phyloP scores from a whole-genome alignment of 257 asterid species.

The Fraxinus anomala region DNA sequence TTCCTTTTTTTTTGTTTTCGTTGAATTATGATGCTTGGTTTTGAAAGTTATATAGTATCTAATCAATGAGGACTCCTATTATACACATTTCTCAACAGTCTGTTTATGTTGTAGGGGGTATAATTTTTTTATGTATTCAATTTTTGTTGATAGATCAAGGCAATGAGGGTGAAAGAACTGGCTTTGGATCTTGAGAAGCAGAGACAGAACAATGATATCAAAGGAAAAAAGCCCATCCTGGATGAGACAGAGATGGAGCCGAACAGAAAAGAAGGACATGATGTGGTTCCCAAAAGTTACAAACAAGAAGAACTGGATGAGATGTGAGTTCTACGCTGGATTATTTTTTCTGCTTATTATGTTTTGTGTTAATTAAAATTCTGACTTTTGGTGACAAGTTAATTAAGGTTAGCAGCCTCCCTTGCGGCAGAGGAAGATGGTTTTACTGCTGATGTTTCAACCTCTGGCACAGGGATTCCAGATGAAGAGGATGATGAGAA shows the following conservation, averaged over 20 bases:
- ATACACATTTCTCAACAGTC: background rate
- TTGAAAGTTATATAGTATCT: background rate
- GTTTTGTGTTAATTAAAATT: constrained; percentile 23
- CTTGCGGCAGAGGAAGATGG: constrained; percentile 83
- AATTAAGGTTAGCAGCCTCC: constrained; percentile 96
- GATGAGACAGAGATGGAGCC: constrained; percentile 30
- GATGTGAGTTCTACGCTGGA: constrained; percentile 50
- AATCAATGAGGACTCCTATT: background rate
- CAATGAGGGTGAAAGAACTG: constrained; percentile 73
- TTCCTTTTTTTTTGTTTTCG: background rate
- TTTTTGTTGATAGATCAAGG: constrained; percentile 60
- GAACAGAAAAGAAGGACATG: constrained; percentile 34
- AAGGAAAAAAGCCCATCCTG: constrained; percentile 51
- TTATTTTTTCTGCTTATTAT: constrained; percentile 5
- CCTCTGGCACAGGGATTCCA: constrained; percentile 52
- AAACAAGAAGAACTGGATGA: constrained; percentile 70
- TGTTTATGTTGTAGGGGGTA: background rate
- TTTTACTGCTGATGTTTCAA: constrained; percentile 54
- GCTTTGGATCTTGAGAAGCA: constrained; percentile 76
- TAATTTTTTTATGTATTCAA: background rate
- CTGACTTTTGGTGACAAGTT: constrained; percentile 45
- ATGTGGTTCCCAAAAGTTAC: constrained; percentile 27
- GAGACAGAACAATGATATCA: constrained; percentile 55
- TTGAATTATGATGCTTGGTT: background rate
- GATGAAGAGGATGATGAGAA: constrained; percentile 57